Evolutionary conservation across 495 filamentous ascomycete species (phyloP).

Genomic region (Aspergillus carlsbadensis): DNA sequence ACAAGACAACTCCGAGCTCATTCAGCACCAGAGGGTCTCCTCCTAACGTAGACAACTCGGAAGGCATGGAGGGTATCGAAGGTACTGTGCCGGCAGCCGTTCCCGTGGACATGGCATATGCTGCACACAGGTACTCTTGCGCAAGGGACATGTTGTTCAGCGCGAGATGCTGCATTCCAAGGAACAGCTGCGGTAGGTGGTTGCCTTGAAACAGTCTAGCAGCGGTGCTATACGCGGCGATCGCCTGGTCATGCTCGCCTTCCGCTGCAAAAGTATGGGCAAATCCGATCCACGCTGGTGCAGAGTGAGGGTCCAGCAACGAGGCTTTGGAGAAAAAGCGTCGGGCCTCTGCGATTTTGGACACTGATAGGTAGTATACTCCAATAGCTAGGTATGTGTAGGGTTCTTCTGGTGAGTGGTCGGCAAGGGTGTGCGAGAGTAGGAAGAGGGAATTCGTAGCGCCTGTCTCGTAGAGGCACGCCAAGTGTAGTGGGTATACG

Average conservation of each 20-base stretch:
- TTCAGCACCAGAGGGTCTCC: constrained; percentile 88
- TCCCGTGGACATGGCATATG: constrained; percentile 68
- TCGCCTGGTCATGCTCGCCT: constrained; percentile 97
- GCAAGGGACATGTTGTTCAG: constrained; percentile 93
- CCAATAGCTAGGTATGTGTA: constrained; percentile 92
- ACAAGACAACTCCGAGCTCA: constrained; percentile 91
- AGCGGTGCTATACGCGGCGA: constrained; percentile 95
- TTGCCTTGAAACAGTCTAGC: constrained; percentile 95
- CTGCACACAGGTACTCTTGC: constrained; percentile 91
- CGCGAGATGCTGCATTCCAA: constrained; percentile 97
- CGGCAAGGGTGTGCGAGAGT: constrained; percentile 90
- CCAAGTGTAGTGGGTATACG: constrained; percentile 86
- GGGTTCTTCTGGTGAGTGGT: constrained; percentile 86
- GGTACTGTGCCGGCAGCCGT: constrained; percentile 41
- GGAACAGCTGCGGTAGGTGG: constrained; percentile 91
- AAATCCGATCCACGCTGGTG: constrained; percentile 98
- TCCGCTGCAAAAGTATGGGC: constrained; percentile 99
- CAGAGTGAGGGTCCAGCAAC: constrained; percentile 96
- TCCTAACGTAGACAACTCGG: constrained; percentile 44
- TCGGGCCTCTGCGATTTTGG: constrained; percentile 87
- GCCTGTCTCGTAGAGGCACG: constrained; percentile 84
- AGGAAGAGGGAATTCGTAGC: constrained; percentile 88
- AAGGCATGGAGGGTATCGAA: constrained; percentile 37
- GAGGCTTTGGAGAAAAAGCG: constrained; percentile 96
- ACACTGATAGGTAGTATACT: constrained; percentile 88